Evolutionary conservation across 495 filamentous ascomycete species (phyloP).

Genomic region (Pyrenula massariospora): DNA sequence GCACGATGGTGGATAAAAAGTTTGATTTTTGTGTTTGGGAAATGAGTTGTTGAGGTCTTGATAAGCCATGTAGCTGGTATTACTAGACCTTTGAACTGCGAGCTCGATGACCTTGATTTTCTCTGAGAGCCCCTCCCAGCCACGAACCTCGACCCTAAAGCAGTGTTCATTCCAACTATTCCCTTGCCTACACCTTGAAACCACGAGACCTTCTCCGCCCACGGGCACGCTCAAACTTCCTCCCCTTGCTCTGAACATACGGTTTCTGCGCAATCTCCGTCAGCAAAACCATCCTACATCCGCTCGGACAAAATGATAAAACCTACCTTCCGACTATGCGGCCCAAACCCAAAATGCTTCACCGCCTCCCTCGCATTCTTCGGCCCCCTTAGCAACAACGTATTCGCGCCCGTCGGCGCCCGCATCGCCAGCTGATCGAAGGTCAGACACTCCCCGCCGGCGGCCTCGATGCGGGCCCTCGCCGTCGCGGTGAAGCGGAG

Average conservation of each 20-base stretch:
- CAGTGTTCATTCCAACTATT: no score
- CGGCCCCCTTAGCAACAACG: slow-evolving; percentile 84
- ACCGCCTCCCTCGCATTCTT: slow-evolving; percentile 95
- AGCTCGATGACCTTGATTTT: not conserved
- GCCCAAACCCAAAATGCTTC: slow-evolving; percentile 98
- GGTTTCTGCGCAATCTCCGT: slow-evolving; percentile 56
- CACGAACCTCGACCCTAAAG: no score
- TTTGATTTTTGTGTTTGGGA: not conserved
- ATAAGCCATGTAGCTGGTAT: not conserved
- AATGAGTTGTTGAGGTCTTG: not conserved
- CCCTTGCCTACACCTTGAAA: slow-evolving; percentile 86
- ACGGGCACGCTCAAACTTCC: slow-evolving; percentile 98
- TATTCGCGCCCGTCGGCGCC: slow-evolving; percentile 88
- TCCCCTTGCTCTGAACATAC: slow-evolving; percentile 92
- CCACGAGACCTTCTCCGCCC: slow-evolving; percentile 89
- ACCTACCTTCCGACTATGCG: slow-evolving; percentile 89
- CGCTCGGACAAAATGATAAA: slow-evolving; percentile 1
- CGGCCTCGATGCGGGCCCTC: slow-evolving; percentile 80
- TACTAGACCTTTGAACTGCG: not conserved
- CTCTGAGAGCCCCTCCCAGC: no score
- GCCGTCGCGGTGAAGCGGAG: slow-evolving; percentile 93
- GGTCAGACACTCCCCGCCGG: slow-evolving; percentile 87
- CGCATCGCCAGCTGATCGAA: slow-evolving; percentile 92
- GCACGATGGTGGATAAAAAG: not conserved
- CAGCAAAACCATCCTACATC: slow-evolving; percentile 5